Evolutionary conservation across 805 yeast species (phyloP), one percentile per base, ranked within the genome.

Genomic region (Candida coquimbonensis): DNA sequence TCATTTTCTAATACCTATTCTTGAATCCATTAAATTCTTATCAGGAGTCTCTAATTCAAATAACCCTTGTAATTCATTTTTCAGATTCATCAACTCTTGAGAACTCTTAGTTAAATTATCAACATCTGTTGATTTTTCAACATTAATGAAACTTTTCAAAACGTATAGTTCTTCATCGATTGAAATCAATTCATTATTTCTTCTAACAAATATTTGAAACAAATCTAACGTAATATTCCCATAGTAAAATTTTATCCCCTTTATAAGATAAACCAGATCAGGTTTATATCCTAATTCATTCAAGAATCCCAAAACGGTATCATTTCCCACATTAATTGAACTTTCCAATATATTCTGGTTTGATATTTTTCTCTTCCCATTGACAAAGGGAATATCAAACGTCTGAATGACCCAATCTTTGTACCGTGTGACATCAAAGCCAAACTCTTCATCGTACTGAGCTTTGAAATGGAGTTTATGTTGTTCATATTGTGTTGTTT

Each of bases 1-100:
- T 31, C 32, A 38, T 32, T 42, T 46, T 36, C 50, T 44, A 13
- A 47, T 42, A n/a, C 50, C 50, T 27, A 84, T 72, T 53, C 96
- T 74, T 1, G 90, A 78, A 61, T 89, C 96, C 88, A 89, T 87
- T 25, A 73, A 69, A 59, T 78, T 78, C 50, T 96, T 72, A 57
- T 87, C 93, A 6, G 96, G 95, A 31, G 85, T 76, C 17, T 70
- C 77, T 40, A 90, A 69, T 40, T 78, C 78, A 9, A 90, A 72
- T 42, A 88, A 68, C 13, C 89, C 89, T 46, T 72, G 67, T 49
- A 90, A 66, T 42, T 81, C 87, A 17, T 69, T 77, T 61, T 86
- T 87, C 36, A 88, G 65, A 39, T 65, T 68, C 40, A 79, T 66
- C 51, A 90, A 66, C 45, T 81, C 81, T 47, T 76, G 77, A 5